These are phyloP conservation scores for Oxytropis ochrocephala DNA, from an alignment of 306 rosid species.

Conservation along the genomic window DNA sequence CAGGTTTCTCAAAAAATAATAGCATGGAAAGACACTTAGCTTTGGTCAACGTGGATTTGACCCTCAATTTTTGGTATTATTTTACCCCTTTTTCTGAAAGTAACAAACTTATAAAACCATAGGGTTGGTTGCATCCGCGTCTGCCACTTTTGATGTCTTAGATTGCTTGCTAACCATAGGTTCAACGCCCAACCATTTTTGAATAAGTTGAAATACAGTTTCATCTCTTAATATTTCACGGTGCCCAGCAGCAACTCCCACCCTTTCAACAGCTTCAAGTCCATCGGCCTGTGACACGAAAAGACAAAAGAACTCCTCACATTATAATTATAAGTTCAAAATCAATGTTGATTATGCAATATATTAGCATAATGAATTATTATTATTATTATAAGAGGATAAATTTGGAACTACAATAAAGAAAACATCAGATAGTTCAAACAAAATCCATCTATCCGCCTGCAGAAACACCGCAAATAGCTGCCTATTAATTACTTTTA, in stretches of 20 bases:
- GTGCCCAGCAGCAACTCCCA: constrained; percentile 57
- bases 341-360: background rate
- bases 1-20: background rate
- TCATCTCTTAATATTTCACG: constrained; percentile 49
- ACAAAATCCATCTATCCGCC: background rate
- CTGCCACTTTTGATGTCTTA: constrained; percentile 59
- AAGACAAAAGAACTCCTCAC: constrained; percentile 8
- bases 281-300: constrained; percentile 68
- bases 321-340: background rate
- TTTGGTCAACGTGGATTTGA: background rate
- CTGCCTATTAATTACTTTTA: background rate
- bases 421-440: background rate
- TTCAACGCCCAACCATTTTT: constrained; percentile 70
- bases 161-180: constrained; percentile 31
- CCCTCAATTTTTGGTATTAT: too few relatives aligned
- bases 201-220: constrained; percentile 46
- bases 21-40: constrained; percentile 2
- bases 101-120: constrained; percentile 8
- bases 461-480: background rate
- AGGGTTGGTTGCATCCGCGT: constrained; percentile 31
- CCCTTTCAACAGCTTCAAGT: constrained; percentile 66
- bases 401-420: background rate
- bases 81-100: background rate
- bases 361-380: background rate
- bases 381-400: background rate